Evolutionary conservation across 768 basidiomycete genomes (phyloP).

Genomic region (Termitomyces sp.): DNA sequence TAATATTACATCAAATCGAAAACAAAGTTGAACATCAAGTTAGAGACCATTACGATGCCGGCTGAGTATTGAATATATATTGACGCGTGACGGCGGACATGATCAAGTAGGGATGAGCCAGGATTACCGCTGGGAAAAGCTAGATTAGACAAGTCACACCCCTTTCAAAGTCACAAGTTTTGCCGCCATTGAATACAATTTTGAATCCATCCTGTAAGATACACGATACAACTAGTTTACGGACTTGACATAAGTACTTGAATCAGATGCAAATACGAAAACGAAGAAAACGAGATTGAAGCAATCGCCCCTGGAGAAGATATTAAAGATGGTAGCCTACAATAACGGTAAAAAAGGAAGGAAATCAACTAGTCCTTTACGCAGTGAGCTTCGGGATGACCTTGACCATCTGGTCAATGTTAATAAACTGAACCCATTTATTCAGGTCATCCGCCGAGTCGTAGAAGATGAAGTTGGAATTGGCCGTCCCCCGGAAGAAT

Average conservation of each 20-base stretch:
- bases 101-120: too few relatives aligned
- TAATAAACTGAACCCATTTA: conserved; percentile 82
- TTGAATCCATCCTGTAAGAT: background rate
- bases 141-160: too few relatives aligned
- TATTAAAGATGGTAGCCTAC: background rate
- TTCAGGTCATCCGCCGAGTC: conserved; percentile 64
- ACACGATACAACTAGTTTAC: background rate
- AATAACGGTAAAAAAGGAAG: background rate
- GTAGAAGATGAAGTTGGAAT: conserved; percentile 71
- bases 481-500: conserved; percentile 66
- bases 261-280: background rate
- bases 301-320: background rate
- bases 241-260: background rate
- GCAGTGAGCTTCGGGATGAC: conserved; percentile 74
- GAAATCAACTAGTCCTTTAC: conserved; percentile 14
- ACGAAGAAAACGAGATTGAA: background rate
- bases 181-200: too few relatives aligned
- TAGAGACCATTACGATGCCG: too few relatives aligned
- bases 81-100: too few relatives aligned
- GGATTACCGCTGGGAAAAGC: too few relatives aligned
- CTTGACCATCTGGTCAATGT: conserved; percentile 77
- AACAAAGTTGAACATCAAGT: too few relatives aligned
- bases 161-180: too few relatives aligned
- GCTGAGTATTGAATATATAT: too few relatives aligned
- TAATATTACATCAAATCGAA: too few relatives aligned